Evolutionary conservation across 352 stramenopile species (phyloP).

Genomic region (Phytophthora sp.): DNA sequence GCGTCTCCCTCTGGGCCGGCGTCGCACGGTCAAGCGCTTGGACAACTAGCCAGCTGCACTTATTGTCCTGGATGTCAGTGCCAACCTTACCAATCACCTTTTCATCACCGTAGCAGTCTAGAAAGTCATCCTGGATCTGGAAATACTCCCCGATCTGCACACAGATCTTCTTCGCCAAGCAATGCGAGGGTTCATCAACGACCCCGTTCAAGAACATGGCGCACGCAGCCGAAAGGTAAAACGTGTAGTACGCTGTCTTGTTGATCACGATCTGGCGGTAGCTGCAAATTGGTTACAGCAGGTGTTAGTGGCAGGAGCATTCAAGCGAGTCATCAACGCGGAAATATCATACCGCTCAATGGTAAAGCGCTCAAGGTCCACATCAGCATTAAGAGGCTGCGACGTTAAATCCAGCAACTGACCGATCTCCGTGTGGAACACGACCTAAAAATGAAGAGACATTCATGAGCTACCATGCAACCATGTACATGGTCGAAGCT

Average conservation of each 20-base stretch:
- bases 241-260: conserved; percentile 99
- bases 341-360: conserved; percentile 84
- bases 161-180: conserved; percentile 93
- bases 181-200: conserved; percentile 72
- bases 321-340: neutral
- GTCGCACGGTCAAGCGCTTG: conserved; percentile 89
- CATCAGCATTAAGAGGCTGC: conserved; percentile 79
- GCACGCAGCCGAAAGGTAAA: conserved; percentile 96
- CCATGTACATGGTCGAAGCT: neutral
- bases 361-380: conserved; percentile 94
- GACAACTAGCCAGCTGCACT: conserved; percentile 99
- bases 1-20: conserved; percentile 71
- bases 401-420: conserved; percentile 94
- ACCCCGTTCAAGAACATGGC: conserved; percentile 92
- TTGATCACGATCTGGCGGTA: conserved; percentile 96
- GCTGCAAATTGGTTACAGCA: too few species aligned
- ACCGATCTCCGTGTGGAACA: conserved; percentile 97
- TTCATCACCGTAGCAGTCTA: conserved; percentile 97
- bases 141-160: conserved; percentile 99
- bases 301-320: too few species aligned
- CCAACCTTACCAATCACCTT: conserved; percentile 94
- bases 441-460: conserved; percentile 91
- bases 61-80: conserved; percentile 99
- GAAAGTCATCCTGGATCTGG: conserved; percentile 99
- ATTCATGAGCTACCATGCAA: neutral